phyloP scores from a whole-genome alignment of 371 early-diverging fungal species.

The Mortierella sp. region DNA sequence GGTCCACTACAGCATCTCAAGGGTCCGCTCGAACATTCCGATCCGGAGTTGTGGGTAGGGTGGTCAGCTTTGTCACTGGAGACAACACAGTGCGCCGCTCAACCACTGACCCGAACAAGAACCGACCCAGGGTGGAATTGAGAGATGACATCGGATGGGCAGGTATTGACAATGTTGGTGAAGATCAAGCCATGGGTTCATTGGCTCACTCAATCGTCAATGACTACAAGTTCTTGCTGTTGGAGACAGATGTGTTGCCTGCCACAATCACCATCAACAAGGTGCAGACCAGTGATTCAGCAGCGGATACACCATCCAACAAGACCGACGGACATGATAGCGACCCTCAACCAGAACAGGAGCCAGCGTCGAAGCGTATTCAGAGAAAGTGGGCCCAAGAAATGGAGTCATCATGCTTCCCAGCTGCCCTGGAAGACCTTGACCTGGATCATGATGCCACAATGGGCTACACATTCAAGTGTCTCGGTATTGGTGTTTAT shows the following conservation, averaged over 20 bases:
- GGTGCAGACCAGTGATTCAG: neutral
- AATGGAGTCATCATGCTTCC: conserved; percentile 57
- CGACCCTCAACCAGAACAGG: too few species aligned
- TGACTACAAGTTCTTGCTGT: conserved; percentile 61
- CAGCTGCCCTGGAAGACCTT: conserved; percentile 40
- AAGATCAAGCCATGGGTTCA: conserved; percentile 37
- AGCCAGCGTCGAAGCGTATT: conserved; percentile 1
- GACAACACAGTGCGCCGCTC: neutral
- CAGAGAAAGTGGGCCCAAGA: conserved; percentile 38
- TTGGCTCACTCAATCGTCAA: conserved; percentile 61
- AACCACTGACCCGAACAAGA: conserved; percentile 9
- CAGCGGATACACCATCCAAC: neutral
- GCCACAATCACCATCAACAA: conserved; percentile 30
- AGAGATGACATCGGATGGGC: conserved; percentile 48
- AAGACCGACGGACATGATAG: too few species aligned
- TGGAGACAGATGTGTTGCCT: conserved; percentile 57
- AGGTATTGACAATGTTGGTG: conserved; percentile 50
- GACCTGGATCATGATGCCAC: conserved; percentile 55
- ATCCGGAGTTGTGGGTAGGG: conserved; percentile 6
- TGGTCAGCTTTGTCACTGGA: conserved; percentile 13
- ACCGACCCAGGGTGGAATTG: conserved; percentile 10
- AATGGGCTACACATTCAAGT: conserved; percentile 67
- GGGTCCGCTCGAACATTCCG: neutral
- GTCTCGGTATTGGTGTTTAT: conserved; percentile 65
- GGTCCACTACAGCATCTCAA: neutral